Percentiles rank a stretch among this genome's conserved stretches.
Evolutionary conservation across 441 rosid species (phyloP).

Genomic region (Gossypium aridum): DNA sequence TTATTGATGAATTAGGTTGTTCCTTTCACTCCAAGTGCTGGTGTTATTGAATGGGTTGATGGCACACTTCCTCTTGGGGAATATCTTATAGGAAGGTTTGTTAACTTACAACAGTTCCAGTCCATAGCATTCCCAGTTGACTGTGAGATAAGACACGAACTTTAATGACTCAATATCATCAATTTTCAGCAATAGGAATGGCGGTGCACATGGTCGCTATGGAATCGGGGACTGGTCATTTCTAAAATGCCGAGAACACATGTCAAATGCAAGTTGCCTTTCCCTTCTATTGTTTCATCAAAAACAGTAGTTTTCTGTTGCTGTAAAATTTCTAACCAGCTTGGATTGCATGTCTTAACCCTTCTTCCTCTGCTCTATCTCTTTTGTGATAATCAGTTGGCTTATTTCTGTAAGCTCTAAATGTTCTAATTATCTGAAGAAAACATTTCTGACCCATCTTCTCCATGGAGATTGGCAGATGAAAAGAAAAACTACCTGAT

Average conservation of each 20-base stretch:
- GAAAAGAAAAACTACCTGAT: background rate
- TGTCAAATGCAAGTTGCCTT: constrained; percentile 59
- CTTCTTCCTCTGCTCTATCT: background rate
- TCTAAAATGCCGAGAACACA: constrained; percentile 73
- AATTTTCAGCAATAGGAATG: constrained; percentile 67
- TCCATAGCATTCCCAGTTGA: constrained; percentile 4
- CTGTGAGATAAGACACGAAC: constrained; percentile 7
- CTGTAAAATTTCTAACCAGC: background rate
- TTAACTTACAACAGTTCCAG: constrained; percentile 7
- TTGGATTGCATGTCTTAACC: background rate
- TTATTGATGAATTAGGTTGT: constrained; percentile 58
- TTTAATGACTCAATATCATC: constrained; percentile 8
- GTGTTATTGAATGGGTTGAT: constrained; percentile 98
- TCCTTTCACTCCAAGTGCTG: constrained; percentile 99
- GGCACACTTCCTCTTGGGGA: constrained; percentile 98
- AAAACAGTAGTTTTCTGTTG: background rate
- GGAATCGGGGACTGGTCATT: constrained; percentile 85
- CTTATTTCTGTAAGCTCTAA: background rate
- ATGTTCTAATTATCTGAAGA: background rate
- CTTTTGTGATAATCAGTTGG: background rate
- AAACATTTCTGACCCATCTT: background rate
- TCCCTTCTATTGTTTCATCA: constrained; percentile 8
- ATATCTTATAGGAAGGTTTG: constrained; percentile 91
- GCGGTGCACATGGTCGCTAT: constrained; percentile 90
- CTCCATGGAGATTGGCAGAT: background rate